Evolutionary conservation across 139 green algal genomes (phyloP).

Genomic region (Chlamydomonas applanata): DNA sequence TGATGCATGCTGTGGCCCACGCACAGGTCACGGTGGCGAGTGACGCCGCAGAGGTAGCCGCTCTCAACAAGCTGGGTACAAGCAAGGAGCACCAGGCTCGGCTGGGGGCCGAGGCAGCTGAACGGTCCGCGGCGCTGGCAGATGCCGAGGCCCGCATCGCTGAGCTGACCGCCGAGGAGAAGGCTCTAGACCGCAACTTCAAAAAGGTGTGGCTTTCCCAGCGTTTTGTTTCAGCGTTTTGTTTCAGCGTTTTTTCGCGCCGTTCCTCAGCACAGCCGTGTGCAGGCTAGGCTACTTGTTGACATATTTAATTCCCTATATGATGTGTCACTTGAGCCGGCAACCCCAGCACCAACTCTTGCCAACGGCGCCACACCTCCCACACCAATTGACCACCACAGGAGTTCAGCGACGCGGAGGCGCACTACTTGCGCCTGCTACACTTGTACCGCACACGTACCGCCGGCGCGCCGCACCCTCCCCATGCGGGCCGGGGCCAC

Average conservation of each 20-base stretch:
- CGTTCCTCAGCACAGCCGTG: too few species aligned
- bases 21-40: background rate
- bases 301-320: too few species aligned
- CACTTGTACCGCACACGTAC: constrained; percentile 37
- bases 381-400: background rate
- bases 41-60: background rate
- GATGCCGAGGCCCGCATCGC: constrained; percentile 9
- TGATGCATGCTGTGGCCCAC: too few species aligned
- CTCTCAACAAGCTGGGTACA: background rate
- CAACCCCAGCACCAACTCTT: too few species aligned
- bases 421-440: constrained; percentile 22
- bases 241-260: too few species aligned
- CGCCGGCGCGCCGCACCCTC: too few species aligned
- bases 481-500: too few species aligned
- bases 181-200: constrained; percentile 38
- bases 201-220: constrained; percentile 15
- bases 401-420: constrained; percentile 42
- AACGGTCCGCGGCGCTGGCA: constrained; percentile 11
- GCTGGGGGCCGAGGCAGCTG: constrained; percentile 15
- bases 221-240: background rate
- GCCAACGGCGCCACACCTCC: too few species aligned
- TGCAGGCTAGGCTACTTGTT: too few species aligned
- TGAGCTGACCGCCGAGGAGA: constrained; percentile 25
- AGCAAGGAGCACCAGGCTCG: constrained; percentile 19
- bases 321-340: too few species aligned